phyloP scores from a whole-genome alignment of 164 flowering plant genomes.

The Stephania japonica region DNA sequence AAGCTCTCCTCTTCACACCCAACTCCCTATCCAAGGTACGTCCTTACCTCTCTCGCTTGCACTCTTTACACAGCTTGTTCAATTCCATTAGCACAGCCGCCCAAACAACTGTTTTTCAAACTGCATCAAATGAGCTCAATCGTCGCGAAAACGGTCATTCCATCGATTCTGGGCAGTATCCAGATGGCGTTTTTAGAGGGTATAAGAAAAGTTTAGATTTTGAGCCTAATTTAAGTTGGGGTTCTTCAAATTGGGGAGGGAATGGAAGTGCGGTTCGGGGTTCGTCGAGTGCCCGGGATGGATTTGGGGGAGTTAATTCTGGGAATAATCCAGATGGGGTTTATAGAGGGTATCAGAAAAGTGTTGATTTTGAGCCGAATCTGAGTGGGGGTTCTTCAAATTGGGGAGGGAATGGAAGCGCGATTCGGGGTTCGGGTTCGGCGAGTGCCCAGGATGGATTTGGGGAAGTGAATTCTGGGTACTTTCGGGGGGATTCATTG shows the following conservation, averaged over 20 bases:
- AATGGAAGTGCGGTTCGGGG: background rate
- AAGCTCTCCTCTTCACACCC: constrained; percentile 1
- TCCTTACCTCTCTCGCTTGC: background rate
- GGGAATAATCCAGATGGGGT: constrained; percentile 1
- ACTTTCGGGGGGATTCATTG: constrained; percentile 4
- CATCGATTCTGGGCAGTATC: background rate
- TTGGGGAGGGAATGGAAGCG: constrained; percentile 6
- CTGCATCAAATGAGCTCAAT: background rate
- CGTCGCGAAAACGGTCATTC: background rate
- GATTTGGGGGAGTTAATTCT: constrained; percentile 7
- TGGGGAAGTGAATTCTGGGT: constrained; percentile 8
- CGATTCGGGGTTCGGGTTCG: background rate
- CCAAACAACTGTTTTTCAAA: constrained; percentile 9
- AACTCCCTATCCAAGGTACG: constrained; percentile 15
- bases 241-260: background rate
- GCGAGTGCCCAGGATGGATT: background rate
- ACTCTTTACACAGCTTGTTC: background rate
- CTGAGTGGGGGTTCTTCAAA: background rate
- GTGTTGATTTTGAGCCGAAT: constrained; percentile 14
- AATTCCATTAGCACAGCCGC: constrained; percentile 9
- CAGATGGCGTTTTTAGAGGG: background rate
- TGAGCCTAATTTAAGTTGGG: constrained; percentile 12
- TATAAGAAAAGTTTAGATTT: background rate
- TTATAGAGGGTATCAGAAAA: background rate
- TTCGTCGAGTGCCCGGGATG: background rate